Evolutionary conservation across 306 rosid genomes (phyloP).

Genomic region (Acacia crassicarpa): DNA sequence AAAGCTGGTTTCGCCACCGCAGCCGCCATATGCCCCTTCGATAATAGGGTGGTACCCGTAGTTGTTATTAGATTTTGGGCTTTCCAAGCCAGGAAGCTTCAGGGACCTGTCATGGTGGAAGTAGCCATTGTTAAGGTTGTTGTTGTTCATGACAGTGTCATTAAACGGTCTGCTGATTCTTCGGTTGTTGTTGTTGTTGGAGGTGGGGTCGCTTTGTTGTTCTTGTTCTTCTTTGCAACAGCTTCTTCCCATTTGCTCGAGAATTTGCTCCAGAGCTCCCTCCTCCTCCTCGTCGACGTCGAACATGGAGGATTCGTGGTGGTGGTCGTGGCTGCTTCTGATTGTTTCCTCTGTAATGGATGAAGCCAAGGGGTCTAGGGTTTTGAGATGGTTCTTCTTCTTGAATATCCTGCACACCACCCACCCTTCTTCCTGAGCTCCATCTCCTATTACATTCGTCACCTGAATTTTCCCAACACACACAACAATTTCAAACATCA

Average conservation of each 20-base stretch:
- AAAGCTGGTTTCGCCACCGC: neutral
- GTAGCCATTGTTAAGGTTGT: conserved; percentile 21
- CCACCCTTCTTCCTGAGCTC: conserved; percentile 83
- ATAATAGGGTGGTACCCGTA: conserved; percentile 48
- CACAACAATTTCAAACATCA: neutral
- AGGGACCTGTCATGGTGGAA: conserved; percentile 48
- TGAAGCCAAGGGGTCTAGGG: conserved; percentile 54
- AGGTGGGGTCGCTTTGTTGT: conserved; percentile 15
- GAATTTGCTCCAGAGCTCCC: conserved; percentile 73
- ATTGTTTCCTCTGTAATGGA: conserved; percentile 41
- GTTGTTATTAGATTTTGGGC: conserved; percentile 57
- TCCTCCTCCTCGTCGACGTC: conserved; percentile 55
- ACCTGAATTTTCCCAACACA: conserved; percentile 28
- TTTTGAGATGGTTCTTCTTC: conserved; percentile 82
- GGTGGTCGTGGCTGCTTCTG: conserved; percentile 19
- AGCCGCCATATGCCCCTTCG: neutral
- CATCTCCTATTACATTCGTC: conserved; percentile 60
- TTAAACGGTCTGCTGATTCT: conserved; percentile 18
- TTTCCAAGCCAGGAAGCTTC: conserved; percentile 75
- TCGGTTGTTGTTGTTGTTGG: conserved; percentile 19
- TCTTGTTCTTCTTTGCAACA: conserved; percentile 66
- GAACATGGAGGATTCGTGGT: conserved; percentile 32
- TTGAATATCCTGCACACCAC: conserved; percentile 94
- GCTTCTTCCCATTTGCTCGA: conserved; percentile 61
- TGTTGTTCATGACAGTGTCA: conserved; percentile 17